Base-by-base conservation (phyloP, 352 stramenopile genomes). In the Phytophthora citrophthora region DNA sequence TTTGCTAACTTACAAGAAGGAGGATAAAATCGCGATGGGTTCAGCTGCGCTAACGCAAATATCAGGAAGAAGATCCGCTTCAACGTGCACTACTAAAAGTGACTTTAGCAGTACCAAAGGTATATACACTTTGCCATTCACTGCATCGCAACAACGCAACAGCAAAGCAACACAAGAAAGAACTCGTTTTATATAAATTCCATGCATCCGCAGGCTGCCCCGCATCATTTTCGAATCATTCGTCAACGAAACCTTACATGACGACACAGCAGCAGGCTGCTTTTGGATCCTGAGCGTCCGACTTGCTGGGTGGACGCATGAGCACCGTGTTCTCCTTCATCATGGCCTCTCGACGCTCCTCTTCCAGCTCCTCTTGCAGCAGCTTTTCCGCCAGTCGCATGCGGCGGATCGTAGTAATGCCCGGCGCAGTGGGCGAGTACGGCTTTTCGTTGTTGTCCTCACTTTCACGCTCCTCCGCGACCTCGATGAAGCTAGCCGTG, bases 311-410 rank as follows among this genome's bases (percentile, higher is more conserved):
- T 13, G 68, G 50, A 15, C 57, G 69, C 52, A 68, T 68, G 7
- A 83, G 62, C 41, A 82, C 51, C 47, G 66, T 79, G 43, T 80
- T 77, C 46, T 86, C 74, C 61, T 88, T 88, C 39, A 75, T 63
- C 68, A 88, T 68, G 10, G 72, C 77, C 54, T 88, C 77, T 11
- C 61, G 50, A 34, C 77, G 79, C 61, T 88, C 79, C 23, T 86
- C 76, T 46, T 88, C 79, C 26, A 88, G 72, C 29, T 88, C 79
- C 47, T 88, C 76, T 39, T 83, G 76, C 48, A 88, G 56, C 52
- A 88, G 54, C 51, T 80, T 77, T 55, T 88, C 79, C 3, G 77
- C 76, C 47, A 90, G 68, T 5, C 84, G 81, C 81, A 93, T 91
- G 24, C 80, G 69, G 31, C 80, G 71, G 71, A 93, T 93, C 20